Percentiles rank a stretch among this genome's conserved stretches.
Evolutionary conservation across 2,329 filamentous ascomycete genomes (phyloP).

Genomic region (Aspergillus piperis): DNA sequence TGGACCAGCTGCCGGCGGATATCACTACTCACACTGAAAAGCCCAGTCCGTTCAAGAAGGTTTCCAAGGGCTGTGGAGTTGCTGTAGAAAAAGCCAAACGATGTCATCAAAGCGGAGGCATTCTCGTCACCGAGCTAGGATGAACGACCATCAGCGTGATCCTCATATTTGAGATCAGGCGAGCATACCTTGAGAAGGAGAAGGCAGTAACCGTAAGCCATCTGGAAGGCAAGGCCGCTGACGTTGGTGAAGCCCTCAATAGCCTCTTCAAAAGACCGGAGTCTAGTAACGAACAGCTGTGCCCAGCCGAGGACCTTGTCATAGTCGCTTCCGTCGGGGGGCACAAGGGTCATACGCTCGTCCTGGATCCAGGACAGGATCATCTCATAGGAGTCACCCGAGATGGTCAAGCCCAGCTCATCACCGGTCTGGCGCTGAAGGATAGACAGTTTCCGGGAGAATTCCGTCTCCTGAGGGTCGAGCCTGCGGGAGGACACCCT

Average conservation of each 20-base stretch:
- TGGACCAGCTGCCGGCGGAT: constrained; percentile 50
- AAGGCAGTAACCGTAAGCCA: constrained; percentile 53
- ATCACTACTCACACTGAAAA: constrained; percentile 50
- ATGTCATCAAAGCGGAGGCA: constrained; percentile 50
- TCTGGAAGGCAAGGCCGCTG: constrained; percentile 45
- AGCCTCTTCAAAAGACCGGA: constrained; percentile 40
- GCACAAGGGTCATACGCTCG: constrained; percentile 42
- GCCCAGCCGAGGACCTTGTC: constrained; percentile 46
- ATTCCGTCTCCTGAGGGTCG: constrained; percentile 11
- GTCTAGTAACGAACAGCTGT: constrained; percentile 40
- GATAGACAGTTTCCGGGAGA: constrained; percentile 17
- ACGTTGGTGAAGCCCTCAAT: constrained; percentile 41
- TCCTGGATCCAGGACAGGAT: constrained; percentile 37
- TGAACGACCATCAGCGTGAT: background rate
- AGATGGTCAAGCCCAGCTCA: constrained; percentile 14
- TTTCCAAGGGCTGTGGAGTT: constrained; percentile 44
- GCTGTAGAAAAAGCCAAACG: constrained; percentile 57
- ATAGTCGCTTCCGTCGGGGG: constrained; percentile 44
- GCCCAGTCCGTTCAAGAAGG: constrained; percentile 50
- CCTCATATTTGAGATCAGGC: background rate
- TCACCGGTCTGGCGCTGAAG: constrained; percentile 18
- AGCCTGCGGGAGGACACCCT: constrained; percentile 15
- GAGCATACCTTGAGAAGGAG: constrained; percentile 50
- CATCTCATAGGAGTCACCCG: constrained; percentile 14
- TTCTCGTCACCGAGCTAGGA: constrained; percentile 52